Base-by-base conservation (phyloP, 495 filamentous ascomycete species). In the Penicillium maclennaniae region DNA sequence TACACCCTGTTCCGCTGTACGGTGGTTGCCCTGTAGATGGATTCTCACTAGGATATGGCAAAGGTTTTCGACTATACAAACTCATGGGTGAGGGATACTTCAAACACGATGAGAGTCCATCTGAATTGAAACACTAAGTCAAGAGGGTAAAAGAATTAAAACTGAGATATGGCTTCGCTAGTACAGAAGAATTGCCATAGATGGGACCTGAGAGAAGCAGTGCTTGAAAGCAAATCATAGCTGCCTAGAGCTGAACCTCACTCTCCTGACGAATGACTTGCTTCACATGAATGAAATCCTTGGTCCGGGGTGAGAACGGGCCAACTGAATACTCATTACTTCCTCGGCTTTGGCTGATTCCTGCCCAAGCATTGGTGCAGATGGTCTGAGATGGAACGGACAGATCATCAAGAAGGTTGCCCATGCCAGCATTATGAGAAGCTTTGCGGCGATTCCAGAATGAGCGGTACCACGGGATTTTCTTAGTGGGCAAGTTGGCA, bases 191-290 rank as follows among this genome's bases (percentile, higher is more conserved):
- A 7, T 2, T 38, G 15, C 19, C 19, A 21, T 36, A 50, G 19
- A 38, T 10, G 23, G 43, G 28, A 52, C 12, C 21, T 10, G 39
- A 4, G 23, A 3, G 10, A 8, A 17, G 15, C 16, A 12, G 27
- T 6, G 37, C 27, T 17, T 34, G 9, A 16, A 34, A 37, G 7
- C 26, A 20, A 38, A 40, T 12, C 39, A 14, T 19, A 23, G 12
- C 4, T 25, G 15, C 7, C 56, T 44, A 66, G 17, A 58, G 28
- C 19, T 64, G 59, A 31, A 69, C 14, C 53, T 71, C 70, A 20
- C 66, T 71, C 58, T 72, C 60, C 59, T 75, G 72, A 43, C 55
- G 61, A 23, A 75, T 72, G 1, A 71, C 65, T 36, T 72, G 70
- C 49, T 69, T 69, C 8, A 75, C 64, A 23, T 66, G 66, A 47